Conservation (phyloP, 192 early-diverging fungal species). For the Powellomyces hirtus region DNA sequence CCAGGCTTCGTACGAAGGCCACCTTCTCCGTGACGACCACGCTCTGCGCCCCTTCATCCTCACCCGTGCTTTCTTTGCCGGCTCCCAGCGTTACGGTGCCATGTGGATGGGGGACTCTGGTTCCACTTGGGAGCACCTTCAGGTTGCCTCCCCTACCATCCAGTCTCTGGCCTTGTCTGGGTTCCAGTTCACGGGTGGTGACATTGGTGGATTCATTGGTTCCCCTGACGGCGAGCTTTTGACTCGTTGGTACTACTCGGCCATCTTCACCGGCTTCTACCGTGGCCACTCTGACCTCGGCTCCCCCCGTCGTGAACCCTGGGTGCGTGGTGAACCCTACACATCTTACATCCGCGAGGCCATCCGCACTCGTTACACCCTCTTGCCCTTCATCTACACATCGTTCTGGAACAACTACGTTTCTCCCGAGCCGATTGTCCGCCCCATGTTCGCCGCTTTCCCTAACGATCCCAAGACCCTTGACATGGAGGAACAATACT, state of each 20-base stretch:
- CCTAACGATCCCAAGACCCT: not conserved
- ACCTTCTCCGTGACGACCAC: conserved; percentile 38
- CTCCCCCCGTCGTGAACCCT: conserved; percentile 92
- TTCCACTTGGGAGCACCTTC: conserved; percentile 81
- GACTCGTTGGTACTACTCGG: conserved; percentile 92
- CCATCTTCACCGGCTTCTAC: conserved; percentile 91
- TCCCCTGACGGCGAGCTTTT: conserved; percentile 84
- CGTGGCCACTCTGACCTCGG: conserved; percentile 94
- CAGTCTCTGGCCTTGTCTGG: conserved; percentile 80
- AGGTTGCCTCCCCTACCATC: conserved; percentile 77
- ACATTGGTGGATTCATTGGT: conserved; percentile 94
- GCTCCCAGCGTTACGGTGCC: conserved; percentile 87
- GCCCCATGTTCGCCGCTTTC: not conserved
- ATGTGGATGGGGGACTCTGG: conserved; percentile 97
- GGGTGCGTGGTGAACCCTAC: conserved; percentile 84
- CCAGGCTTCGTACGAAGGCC: conserved; percentile 76
- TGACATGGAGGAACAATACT: not conserved
- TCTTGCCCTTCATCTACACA: conserved; percentile 89
- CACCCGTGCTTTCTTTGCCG: conserved; percentile 89
- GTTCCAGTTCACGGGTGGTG: conserved; percentile 78
- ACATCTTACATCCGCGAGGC: conserved; percentile 72
- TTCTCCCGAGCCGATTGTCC: not conserved
- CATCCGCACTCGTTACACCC: conserved; percentile 74
- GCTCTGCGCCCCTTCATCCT: conserved; percentile 83
- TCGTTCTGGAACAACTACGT: conserved; percentile 73